Evolutionary conservation across 2,329 filamentous ascomycete genomes (phyloP).

Genomic region (Colletotrichum sp.): DNA sequence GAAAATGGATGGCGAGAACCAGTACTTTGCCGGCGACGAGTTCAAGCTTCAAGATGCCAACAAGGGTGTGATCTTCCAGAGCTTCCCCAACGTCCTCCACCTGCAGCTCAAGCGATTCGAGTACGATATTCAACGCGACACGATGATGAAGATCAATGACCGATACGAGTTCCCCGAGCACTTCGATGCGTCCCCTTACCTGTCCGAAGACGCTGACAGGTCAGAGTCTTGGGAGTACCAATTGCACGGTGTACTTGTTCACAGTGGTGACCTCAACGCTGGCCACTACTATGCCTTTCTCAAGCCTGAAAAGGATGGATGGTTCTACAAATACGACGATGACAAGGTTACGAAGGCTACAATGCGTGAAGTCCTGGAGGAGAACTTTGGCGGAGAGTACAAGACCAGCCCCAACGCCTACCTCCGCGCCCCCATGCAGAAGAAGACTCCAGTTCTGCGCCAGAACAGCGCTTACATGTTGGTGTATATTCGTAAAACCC

Average conservation of each 20-base stretch:
- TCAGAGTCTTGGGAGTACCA: slow-evolving; percentile 93
- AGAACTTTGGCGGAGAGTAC: slow-evolving; percentile 95
- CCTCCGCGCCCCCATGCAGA: slow-evolving; percentile 52
- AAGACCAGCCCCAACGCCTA: slow-evolving; percentile 49
- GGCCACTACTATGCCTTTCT: slow-evolving; percentile 98
- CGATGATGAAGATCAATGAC: slow-evolving; percentile 99
- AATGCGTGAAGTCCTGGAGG: slow-evolving; percentile 88
- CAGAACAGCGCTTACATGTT: slow-evolving; percentile 96
- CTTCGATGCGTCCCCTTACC: slow-evolving; percentile 85
- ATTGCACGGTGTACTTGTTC: slow-evolving; percentile 92
- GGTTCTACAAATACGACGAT: slow-evolving; percentile 97
- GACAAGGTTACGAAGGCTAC: slow-evolving; percentile 96
- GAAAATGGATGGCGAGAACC: slow-evolving; percentile 97
- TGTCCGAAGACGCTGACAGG: slow-evolving; percentile 83
- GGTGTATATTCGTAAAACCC: slow-evolving; percentile 91
- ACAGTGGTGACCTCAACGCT: slow-evolving; percentile 95
- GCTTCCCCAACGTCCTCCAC: slow-evolving; percentile 92
- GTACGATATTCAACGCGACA: slow-evolving; percentile 94
- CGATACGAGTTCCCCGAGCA: slow-evolving; percentile 87
- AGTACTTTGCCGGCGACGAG: slow-evolving; percentile 91
- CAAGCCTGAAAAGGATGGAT: slow-evolving; percentile 89
- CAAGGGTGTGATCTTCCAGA: slow-evolving; percentile 97
- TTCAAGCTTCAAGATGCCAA: slow-evolving; percentile 94
- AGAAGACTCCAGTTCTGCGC: slow-evolving; percentile 64
- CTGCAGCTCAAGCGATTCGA: slow-evolving; percentile 97